Evolutionary conservation across 208 protist species (phyloP), one percentile per base, ranked within the genome.

Genomic region (Strigomonas culicis): DNA sequence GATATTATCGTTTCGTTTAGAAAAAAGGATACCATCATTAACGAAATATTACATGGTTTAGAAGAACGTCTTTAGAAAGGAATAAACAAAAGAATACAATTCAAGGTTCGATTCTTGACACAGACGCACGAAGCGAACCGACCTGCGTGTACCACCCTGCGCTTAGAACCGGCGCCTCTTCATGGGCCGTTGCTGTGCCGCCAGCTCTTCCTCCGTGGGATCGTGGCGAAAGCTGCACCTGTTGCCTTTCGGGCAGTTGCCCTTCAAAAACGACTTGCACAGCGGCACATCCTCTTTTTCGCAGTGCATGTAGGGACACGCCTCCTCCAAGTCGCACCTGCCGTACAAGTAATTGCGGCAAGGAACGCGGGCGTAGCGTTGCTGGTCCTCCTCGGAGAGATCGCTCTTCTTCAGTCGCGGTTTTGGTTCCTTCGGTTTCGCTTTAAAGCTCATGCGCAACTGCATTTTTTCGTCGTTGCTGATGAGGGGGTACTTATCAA

Each of bases 261-360:
- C 77, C 28, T 79, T 79, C 10, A 75, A 46, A 66, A 89, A 85
- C 13, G 71, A 76, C 22, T 78, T 82, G 52, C 88, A 94, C 44
- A 78, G 72, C 0, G 88, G 84, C 4, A 91, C 66, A 28, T 91
- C 88, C 21, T 72, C 62, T 11, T 72, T 77, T 0, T 62, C 74
- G 70, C 84, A 92, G 79, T 94, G 88, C 79, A 79, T 78, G 68
- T 87, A 94, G 4, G 83, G 82, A 66, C 88, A 94, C 24, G 80
- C 73, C 2, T 80, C 83, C 0, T 46, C 67, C 7, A 77, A 51
- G 15, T 57, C 49, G 75, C 87, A 93, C 41, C 77, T 69, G 4
- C 81, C 69, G 8, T 62, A 43, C 32, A 88, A 77, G 62, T 86
- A 84, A 66, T 76, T 73, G 61, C 87, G 87, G 62, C 87, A 93